These are phyloP conservation scores for Codiaeum variegatum DNA, from an alignment of 441 rosid genomes.

Conservation along the genomic window DNA sequence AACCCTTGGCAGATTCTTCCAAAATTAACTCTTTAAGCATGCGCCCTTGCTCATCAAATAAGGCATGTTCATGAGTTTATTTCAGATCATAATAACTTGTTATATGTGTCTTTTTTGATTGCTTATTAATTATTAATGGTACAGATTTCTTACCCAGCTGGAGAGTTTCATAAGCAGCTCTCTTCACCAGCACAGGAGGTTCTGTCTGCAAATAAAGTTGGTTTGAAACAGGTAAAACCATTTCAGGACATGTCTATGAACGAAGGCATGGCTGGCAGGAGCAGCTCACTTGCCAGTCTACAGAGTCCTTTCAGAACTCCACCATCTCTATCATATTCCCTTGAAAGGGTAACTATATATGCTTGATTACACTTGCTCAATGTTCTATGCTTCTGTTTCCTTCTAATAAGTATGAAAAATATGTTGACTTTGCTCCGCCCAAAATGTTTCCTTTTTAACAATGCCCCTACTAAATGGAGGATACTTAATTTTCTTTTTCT, in stretches of 20 bases:
- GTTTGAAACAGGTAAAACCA: constrained; percentile 41
- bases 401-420: not conserved
- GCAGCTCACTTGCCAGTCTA: constrained; percentile 30
- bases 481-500: not conserved
- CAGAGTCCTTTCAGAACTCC: constrained; percentile 95
- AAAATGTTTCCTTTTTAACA: not conserved
- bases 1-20: constrained; percentile 42
- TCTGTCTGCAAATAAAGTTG: constrained; percentile 34
- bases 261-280: constrained; percentile 27
- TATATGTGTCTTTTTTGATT: constrained; percentile 3
- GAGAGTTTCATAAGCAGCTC: constrained; percentile 44
- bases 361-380: not conserved
- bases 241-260: constrained; percentile 30
- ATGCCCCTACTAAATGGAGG: not conserved
- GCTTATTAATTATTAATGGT: constrained; percentile 1
- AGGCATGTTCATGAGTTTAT: constrained; percentile 32
- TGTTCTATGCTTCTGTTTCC: not conserved
- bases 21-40: constrained; percentile 45
- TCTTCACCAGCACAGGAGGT: constrained; percentile 42
- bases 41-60: constrained; percentile 51
- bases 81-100: not conserved
- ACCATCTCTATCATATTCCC: constrained; percentile 67
- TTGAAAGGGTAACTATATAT: constrained; percentile 48
- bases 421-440: not conserved
- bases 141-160: constrained; percentile 35